phyloP scores from a whole-genome alignment of 331 rosid genomes.

The Quercus tomentella region DNA sequence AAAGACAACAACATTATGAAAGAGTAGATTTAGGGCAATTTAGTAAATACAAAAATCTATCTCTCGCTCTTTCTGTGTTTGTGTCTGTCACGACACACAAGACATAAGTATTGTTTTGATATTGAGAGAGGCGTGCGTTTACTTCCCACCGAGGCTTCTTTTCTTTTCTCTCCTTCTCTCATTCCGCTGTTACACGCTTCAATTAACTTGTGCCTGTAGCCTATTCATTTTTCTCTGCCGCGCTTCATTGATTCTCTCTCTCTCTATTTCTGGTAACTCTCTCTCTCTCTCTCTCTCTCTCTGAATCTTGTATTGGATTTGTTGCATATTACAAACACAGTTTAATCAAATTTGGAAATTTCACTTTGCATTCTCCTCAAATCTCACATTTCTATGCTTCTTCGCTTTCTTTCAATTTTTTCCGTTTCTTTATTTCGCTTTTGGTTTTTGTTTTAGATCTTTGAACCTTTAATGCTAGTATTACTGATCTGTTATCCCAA shows the following conservation, averaged over 20 bases:
- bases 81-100: neutral
- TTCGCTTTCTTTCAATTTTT: neutral
- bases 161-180: neutral
- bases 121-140: too few species aligned
- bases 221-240: neutral
- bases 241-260: neutral
- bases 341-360: neutral
- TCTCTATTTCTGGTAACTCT: neutral
- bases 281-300: neutral
- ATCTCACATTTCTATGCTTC: neutral
- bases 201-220: neutral
- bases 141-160: neutral
- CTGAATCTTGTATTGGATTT: neutral
- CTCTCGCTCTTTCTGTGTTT: neutral
- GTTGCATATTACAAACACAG: neutral
- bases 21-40: neutral
- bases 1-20: neutral
- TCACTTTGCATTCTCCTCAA: neutral
- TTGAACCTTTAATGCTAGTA: neutral
- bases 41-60: neutral
- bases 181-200: neutral
- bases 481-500: neutral
- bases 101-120: too few species aligned
- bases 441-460: neutral
- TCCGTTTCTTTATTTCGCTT: neutral